Conservation (phyloP, 208 protist genomes). For the Leishmania amazonensis region DNA sequence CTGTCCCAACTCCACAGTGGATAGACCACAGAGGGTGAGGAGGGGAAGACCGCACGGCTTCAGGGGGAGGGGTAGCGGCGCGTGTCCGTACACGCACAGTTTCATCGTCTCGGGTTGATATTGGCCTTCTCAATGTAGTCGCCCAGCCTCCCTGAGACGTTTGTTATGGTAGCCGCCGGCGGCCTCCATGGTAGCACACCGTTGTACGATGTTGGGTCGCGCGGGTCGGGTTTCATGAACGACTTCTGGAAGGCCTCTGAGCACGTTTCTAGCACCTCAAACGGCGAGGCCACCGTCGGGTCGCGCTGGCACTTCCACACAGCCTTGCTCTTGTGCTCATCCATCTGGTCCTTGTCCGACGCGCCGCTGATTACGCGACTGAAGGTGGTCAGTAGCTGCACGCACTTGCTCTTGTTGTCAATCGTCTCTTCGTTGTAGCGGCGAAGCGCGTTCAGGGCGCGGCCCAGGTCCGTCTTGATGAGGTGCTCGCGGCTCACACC, state of each 20-base stretch:
- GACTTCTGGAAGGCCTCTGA: constrained; percentile 71
- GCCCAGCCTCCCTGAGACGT: constrained; percentile 51
- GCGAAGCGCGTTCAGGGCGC: constrained; percentile 70
- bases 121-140: constrained; percentile 13
- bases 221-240: constrained; percentile 70
- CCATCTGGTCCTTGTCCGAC: constrained; percentile 17
- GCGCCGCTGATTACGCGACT: constrained; percentile 52
- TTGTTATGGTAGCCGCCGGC: constrained; percentile 59
- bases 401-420: constrained; percentile 68
- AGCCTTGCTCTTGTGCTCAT: constrained; percentile 26
- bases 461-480: constrained; percentile 64
- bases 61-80: not conserved
- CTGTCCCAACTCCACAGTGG: not conserved
- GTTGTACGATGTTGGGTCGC: constrained; percentile 83
- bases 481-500: constrained; percentile 78
- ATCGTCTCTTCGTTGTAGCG: constrained; percentile 54
- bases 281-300: constrained; percentile 65
- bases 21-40: not conserved
- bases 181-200: constrained; percentile 61
- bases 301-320: constrained; percentile 75
- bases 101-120: constrained; percentile 2
- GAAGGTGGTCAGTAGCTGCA: constrained; percentile 68
- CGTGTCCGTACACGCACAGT: not conserved
- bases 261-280: constrained; percentile 65
- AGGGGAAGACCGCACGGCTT: not conserved